These are phyloP conservation scores for Vitis amurensis DNA, from an alignment of 164 flowering plant species.

Conservation along the genomic window DNA sequence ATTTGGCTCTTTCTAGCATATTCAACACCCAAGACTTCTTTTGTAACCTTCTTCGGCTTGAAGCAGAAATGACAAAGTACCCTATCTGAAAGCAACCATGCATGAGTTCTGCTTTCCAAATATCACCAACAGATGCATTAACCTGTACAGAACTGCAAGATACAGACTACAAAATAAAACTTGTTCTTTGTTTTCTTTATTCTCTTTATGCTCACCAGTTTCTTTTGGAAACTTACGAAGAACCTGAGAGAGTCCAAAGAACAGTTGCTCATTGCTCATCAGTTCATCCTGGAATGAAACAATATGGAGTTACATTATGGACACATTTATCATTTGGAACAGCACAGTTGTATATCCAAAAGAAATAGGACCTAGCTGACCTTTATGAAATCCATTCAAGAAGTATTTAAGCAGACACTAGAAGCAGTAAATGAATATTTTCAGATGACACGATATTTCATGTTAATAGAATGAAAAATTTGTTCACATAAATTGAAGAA, in stretches of 20 bases:
- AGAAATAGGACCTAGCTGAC: too few relatives aligned
- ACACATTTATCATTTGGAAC: too few relatives aligned
- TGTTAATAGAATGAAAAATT: too few relatives aligned
- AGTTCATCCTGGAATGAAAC: slow-evolving; percentile 77
- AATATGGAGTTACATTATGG: not conserved
- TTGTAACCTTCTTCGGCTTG: slow-evolving; percentile 86
- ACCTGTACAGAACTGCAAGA: not conserved
- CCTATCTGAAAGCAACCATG: slow-evolving; percentile 58
- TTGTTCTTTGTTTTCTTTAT: not conserved
- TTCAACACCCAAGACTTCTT: slow-evolving; percentile 52
- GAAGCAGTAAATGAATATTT: too few relatives aligned
- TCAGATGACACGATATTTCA: too few relatives aligned
- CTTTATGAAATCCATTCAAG: not conserved
- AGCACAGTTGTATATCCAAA: not conserved
- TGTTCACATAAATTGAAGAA: too few relatives aligned
- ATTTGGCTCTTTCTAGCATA: slow-evolving; percentile 79
- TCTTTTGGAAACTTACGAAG: slow-evolving; percentile 97
- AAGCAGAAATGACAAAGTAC: slow-evolving; percentile 99
- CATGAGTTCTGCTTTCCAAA: not conserved
- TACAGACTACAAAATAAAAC: not conserved
- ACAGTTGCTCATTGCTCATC: slow-evolving; percentile 95
- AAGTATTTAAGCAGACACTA: not conserved
- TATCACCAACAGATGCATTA: not conserved
- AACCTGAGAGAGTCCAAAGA: slow-evolving; percentile 89
- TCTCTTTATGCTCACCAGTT: slow-evolving; percentile 58